Conservation (phyloP, 2,329 filamentous ascomycete species). For the Sarocladium brachiariae region DNA sequence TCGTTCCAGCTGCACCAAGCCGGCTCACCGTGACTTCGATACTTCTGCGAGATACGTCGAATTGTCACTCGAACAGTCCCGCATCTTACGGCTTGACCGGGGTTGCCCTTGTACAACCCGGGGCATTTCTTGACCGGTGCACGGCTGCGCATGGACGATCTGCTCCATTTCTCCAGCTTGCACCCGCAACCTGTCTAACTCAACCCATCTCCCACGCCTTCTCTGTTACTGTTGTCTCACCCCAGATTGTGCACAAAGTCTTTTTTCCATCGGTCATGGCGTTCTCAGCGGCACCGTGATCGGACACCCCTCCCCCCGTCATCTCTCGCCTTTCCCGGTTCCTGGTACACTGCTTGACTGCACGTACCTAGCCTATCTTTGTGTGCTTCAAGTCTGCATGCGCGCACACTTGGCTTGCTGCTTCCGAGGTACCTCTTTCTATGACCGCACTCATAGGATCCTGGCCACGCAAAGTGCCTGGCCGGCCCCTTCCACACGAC, state of each 20-base stretch:
- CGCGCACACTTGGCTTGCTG: background rate
- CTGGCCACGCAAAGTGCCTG: background rate
- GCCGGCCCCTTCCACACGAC: background rate
- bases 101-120: background rate
- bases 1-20: background rate
- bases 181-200: background rate
- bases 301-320: conserved; percentile 26
- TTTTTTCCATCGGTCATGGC: conserved; percentile 11
- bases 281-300: conserved; percentile 27
- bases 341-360: conserved; percentile 14
- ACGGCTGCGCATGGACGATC: background rate
- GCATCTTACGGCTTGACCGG: background rate
- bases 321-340: conserved; percentile 22
- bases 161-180: background rate
- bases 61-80: background rate
- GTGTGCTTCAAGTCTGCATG: conserved; percentile 2
- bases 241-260: background rate
- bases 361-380: conserved; percentile 1
- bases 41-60: background rate
- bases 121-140: conserved; percentile 4
- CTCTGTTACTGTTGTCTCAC: background rate
- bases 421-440: conserved; percentile 4
- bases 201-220: background rate
- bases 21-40: background rate
- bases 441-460: background rate